phyloP scores from a whole-genome alignment of 2,329 filamentous ascomycete species.

The Fusarium succisae region DNA sequence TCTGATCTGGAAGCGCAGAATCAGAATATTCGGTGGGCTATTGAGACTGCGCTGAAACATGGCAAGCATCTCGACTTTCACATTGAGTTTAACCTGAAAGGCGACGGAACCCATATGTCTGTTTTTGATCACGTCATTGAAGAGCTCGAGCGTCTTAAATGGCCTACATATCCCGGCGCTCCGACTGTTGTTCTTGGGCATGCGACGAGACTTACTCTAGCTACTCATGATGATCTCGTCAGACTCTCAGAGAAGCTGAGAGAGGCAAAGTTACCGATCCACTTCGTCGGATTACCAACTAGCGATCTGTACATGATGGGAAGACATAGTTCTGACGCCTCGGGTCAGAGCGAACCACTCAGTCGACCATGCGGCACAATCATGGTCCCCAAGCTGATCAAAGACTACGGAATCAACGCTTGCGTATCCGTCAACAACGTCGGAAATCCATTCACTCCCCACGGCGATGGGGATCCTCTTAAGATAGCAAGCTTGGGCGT shows the following conservation, averaged over 20 bases:
- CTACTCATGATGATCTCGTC: background rate
- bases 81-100: background rate
- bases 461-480: background rate
- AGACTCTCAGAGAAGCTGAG: background rate
- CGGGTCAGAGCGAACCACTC: no score
- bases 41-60: background rate
- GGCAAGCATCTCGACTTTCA: slow-evolving; percentile 4
- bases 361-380: slow-evolving; percentile 10
- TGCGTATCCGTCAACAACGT: slow-evolving; percentile 4
- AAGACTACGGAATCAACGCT: background rate
- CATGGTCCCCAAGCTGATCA: slow-evolving; percentile 1
- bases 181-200: slow-evolving; percentile 6
- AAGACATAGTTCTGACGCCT: no score
- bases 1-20: background rate
- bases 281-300: slow-evolving; percentile 8
- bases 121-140: background rate
- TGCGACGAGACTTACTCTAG: background rate
- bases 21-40: slow-evolving; percentile 3
- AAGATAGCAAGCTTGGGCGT: slow-evolving; percentile 1
- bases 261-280: background rate
- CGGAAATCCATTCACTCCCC: background rate
- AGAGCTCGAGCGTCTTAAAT: background rate
- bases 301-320: slow-evolving; percentile 22
- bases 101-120: background rate
- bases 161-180: background rate